Evolutionary conservation across 2,329 filamentous ascomycete genomes (phyloP).

Genomic region (Diplodia scrobiculata): DNA sequence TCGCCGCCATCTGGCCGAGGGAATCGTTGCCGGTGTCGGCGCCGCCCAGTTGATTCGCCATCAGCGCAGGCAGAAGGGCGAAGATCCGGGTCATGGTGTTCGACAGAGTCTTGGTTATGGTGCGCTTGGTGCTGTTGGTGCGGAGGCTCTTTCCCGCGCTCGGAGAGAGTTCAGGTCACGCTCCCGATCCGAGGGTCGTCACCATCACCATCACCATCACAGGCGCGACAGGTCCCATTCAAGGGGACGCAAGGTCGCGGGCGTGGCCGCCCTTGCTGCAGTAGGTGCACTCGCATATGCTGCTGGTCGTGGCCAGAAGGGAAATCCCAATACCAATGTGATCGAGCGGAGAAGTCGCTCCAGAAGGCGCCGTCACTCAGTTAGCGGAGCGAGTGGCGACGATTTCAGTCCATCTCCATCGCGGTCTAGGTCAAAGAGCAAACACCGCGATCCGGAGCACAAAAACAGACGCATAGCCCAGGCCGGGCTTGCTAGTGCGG

Average conservation of each 20-base stretch:
- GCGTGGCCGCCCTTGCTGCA: conserved; percentile 62
- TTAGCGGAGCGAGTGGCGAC: conserved; percentile 34
- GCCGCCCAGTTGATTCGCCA: conserved; percentile 63
- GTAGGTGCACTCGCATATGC: conserved; percentile 62
- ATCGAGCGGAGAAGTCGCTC: conserved; percentile 54
- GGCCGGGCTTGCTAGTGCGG: conserved; percentile 64
- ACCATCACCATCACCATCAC: conserved; percentile 35
- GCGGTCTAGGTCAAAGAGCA: conserved; percentile 45
- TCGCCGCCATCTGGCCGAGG: conserved; percentile 63
- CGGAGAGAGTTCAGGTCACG: conserved; percentile 53
- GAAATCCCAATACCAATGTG: conserved; percentile 51
- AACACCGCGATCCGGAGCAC: conserved; percentile 51
- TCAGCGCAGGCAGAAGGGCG: conserved; percentile 59
- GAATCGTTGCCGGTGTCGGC: conserved; percentile 61
- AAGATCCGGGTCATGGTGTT: conserved; percentile 55
- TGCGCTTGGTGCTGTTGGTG: conserved; percentile 62
- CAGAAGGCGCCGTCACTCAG: conserved; percentile 46
- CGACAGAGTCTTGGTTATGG: conserved; percentile 62
- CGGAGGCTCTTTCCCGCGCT: conserved; percentile 58
- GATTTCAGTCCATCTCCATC: conserved; percentile 43
- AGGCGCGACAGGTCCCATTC: conserved; percentile 40
- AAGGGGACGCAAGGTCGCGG: conserved; percentile 57
- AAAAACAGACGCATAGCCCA: conserved; percentile 62
- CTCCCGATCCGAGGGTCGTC: conserved; percentile 47
- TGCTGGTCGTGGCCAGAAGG: conserved; percentile 51